Percentiles rank a stretch among this genome's conserved stretches.
Conservation (phyloP, 2,329 filamentous ascomycete species). For the Rachicladosporium sp. region DNA sequence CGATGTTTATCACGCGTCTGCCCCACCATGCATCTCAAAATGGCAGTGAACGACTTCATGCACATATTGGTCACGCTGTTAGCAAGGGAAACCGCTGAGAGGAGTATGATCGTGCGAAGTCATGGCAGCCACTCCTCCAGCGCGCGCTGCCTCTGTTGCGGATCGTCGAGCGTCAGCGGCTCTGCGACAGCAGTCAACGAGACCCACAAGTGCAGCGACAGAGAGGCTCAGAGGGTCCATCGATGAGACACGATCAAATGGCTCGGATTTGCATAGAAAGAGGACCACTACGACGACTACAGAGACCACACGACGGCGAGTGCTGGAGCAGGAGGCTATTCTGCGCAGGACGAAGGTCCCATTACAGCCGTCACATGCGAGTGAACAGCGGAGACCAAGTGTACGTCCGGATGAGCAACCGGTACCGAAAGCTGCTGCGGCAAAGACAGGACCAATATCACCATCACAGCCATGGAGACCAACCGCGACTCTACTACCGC, state of each 20-base stretch:
- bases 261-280: slow-evolving; percentile 1
- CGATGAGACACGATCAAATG: slow-evolving; percentile 7
- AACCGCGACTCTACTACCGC: slow-evolving; percentile 60
- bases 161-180: slow-evolving; percentile 17
- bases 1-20: too few relatives aligned
- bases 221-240: slow-evolving; percentile 7
- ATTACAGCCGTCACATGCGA: slow-evolving; percentile 2
- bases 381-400: slow-evolving; percentile 4
- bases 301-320: slow-evolving; percentile 5
- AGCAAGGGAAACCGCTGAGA: neutral
- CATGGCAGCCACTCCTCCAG: slow-evolving; percentile 17
- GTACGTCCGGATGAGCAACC: slow-evolving; percentile 1
- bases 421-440: slow-evolving; percentile 1
- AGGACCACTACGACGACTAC: slow-evolving; percentile 4
- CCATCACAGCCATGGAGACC: slow-evolving; percentile 53
- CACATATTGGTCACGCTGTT: too few relatives aligned
- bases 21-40: too few relatives aligned
- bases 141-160: slow-evolving; percentile 14
- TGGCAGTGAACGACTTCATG: too few relatives aligned
- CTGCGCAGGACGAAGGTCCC: slow-evolving; percentile 4
- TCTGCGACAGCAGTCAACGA: slow-evolving; percentile 14
- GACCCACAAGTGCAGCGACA: slow-evolving; percentile 12
- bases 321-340: slow-evolving; percentile 3
- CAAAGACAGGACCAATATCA: neutral
- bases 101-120: neutral